Evolutionary conservation across 2,329 filamentous ascomycete genomes (phyloP).

Genomic region (Paraphaeosphaeria sporulosa): DNA sequence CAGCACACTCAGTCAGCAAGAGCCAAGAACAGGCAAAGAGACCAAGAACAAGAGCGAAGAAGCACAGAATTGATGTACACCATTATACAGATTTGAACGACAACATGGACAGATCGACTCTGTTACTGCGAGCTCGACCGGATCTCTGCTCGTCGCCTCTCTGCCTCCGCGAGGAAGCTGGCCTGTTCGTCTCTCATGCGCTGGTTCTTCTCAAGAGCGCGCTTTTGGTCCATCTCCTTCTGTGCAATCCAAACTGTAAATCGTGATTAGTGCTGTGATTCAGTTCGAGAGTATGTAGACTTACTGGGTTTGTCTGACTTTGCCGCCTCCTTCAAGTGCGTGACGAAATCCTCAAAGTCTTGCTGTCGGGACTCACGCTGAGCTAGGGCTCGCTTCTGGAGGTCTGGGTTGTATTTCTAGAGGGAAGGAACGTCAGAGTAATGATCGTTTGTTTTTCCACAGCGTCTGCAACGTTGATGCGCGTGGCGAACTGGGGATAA

Average conservation of each 20-base stretch:
- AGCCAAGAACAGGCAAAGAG: background rate
- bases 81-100: background rate
- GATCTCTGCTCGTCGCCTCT: constrained; percentile 45
- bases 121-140: constrained; percentile 38
- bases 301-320: constrained; percentile 91
- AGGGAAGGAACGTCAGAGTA: constrained; percentile 8
- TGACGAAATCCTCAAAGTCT: constrained; percentile 90
- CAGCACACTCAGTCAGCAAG: background rate
- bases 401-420: constrained; percentile 87
- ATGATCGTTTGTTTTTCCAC: background rate
- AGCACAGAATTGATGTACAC: background rate
- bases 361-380: constrained; percentile 76
- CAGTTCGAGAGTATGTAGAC: constrained; percentile 34
- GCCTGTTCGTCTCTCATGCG: constrained; percentile 41
- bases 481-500: constrained; percentile 22
- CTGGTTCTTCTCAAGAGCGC: constrained; percentile 35
- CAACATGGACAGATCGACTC: background rate
- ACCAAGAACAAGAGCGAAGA: background rate
- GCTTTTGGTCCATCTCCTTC: constrained; percentile 43
- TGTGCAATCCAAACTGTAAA: constrained; percentile 44
- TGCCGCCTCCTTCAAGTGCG: constrained; percentile 82
- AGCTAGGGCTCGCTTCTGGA: constrained; percentile 88
- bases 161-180: constrained; percentile 38
- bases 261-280: constrained; percentile 20
- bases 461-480: constrained; percentile 14